These are phyloP conservation scores for Claviceps citrina DNA, from an alignment of 2,329 filamentous ascomycete genomes.

Conservation along the genomic window DNA sequence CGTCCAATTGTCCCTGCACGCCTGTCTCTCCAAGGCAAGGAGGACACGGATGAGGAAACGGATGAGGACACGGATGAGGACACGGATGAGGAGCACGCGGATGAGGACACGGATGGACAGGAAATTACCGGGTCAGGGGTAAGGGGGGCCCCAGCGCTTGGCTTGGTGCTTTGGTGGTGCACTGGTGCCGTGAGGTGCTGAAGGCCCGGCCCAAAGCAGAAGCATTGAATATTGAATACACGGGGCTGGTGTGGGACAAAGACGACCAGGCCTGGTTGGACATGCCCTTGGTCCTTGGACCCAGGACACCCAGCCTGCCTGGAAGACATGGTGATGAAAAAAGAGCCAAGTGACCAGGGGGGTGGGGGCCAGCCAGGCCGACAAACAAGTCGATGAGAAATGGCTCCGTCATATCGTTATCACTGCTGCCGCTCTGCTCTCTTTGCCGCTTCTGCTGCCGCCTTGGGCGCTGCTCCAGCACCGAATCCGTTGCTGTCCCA, in stretches of 20 bases:
- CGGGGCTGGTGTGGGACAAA: constrained; percentile 7
- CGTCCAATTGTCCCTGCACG: background rate
- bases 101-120: constrained; percentile 1
- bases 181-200: constrained; percentile 4
- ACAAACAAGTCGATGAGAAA: constrained; percentile 4
- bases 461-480: background rate
- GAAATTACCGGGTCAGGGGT: constrained; percentile 5
- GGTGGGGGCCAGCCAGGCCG: constrained; percentile 3
- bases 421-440: background rate
- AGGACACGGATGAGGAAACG: background rate
- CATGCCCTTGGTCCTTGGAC: no score
- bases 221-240: constrained; percentile 1
- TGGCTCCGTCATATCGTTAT: constrained; percentile 1
- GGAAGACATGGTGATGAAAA: no score
- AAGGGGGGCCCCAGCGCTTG: constrained; percentile 5
- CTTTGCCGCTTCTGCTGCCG: background rate
- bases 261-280: constrained; percentile 1
- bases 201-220: background rate
- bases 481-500: no score
- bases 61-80: background rate
- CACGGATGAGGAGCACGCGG: no score
- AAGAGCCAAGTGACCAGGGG: constrained; percentile 2
- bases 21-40: background rate
- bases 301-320: no score
- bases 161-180: no score